Conservation (phyloP, 345 rosid species). For the Eucalyptus viminalis region DNA sequence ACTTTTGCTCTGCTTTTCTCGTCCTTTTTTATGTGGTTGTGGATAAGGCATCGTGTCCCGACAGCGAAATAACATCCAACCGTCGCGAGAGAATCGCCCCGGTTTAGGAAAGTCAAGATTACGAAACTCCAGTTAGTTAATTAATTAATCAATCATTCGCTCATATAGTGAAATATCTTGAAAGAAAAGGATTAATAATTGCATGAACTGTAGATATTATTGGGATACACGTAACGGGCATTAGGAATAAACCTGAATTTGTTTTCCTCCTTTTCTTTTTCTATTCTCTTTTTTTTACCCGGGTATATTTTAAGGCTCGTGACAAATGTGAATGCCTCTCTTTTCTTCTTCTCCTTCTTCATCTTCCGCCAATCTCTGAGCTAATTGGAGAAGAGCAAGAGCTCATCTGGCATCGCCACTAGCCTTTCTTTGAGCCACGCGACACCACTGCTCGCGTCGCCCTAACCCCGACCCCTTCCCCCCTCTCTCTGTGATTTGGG, state of each 20-base stretch:
- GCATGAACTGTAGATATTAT: background rate
- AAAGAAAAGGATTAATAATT: background rate
- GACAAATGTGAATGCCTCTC: background rate
- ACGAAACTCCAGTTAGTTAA: background rate
- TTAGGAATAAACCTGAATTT: background rate
- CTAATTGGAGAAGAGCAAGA: background rate
- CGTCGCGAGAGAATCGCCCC: background rate
- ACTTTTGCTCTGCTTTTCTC: background rate
- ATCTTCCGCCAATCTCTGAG: accelerated
- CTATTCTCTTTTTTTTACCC: accelerated
- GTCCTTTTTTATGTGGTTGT: background rate
- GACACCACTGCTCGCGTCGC: background rate
- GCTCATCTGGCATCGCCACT: accelerated
- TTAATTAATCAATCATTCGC: background rate
- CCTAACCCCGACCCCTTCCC: background rate
- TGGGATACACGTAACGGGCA: no score
- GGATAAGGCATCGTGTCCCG: background rate
- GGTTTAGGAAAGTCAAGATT: background rate
- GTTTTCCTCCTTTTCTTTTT: background rate
- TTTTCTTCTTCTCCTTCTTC: accelerated
- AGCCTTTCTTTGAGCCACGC: background rate
- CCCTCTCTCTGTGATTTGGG: background rate
- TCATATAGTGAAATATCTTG: background rate
- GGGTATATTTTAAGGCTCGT: accelerated
- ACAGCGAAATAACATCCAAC: background rate